These are phyloP conservation scores for Blastobotrys raffinosifermentans DNA, from an alignment of 1,139 yeast species.

Conservation along the genomic window DNA sequence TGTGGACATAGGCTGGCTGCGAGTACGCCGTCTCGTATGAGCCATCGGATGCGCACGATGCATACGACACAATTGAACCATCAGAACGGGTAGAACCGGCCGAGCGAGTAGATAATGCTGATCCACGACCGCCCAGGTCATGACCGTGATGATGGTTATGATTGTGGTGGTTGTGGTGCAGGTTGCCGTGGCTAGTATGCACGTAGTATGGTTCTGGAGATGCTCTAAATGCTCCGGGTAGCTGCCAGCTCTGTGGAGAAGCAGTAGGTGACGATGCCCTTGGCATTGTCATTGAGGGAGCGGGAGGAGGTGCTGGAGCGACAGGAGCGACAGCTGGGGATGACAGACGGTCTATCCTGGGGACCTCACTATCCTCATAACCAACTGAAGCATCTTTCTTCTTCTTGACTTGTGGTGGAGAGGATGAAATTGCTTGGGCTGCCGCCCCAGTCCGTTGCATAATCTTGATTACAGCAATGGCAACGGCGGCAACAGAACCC, in stretches of 20 bases:
- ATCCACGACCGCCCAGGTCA: too few relatives aligned
- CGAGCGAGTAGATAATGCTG: conserved; percentile 3
- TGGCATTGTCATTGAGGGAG: conserved; percentile 1
- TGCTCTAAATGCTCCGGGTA: neutral
- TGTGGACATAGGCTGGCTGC: conserved; percentile 2
- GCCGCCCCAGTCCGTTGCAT: conserved; percentile 14
- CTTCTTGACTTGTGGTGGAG: conserved; percentile 1
- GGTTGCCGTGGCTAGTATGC: too few relatives aligned
- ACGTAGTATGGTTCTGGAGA: too few relatives aligned
- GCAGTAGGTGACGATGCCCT: neutral
- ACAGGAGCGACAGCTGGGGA: neutral
- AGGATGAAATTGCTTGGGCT: conserved; percentile 7
- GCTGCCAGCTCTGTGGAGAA: too few relatives aligned
- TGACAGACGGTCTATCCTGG: neutral
- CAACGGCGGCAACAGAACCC: conserved; percentile 22
- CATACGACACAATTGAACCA: too few relatives aligned
- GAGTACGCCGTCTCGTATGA: conserved; percentile 5
- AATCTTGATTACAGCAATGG: conserved; percentile 18
- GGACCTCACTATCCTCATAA: neutral
- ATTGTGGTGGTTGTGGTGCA: conserved; percentile 2
- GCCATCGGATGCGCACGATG: too few relatives aligned
- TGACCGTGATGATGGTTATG: too few relatives aligned
- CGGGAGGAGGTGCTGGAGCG: neutral
- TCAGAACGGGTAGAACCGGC: conserved; percentile 5
- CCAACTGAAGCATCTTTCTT: neutral